A percentile compares a stretch with the other conserved stretches of the same genome.
These are phyloP conservation scores for Endothia cerciana DNA, from an alignment of 2,329 filamentous ascomycete species.

Conservation along the genomic window DNA sequence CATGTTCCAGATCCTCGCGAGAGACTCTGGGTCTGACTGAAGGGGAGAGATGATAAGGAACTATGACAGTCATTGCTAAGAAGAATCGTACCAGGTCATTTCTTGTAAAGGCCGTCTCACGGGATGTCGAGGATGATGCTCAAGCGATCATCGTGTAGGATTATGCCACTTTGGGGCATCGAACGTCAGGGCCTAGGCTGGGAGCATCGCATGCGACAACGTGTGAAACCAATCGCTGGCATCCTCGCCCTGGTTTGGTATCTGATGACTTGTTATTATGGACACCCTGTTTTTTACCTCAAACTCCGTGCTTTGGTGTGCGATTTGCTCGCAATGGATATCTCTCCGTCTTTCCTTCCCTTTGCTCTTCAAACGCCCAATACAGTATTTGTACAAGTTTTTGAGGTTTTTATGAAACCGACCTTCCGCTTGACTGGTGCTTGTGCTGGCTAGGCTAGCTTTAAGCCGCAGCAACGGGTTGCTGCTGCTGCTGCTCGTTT, in stretches of 20 bases:
- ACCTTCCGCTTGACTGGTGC: not conserved
- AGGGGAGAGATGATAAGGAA: not conserved
- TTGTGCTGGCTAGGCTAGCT: not conserved
- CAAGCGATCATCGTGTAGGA: not conserved
- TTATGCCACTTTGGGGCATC: not conserved
- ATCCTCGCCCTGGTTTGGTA: not conserved
- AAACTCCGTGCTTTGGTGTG: conserved; percentile 25
- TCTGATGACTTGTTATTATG: not conserved
- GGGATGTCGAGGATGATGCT: not conserved
- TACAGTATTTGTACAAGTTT: not conserved
- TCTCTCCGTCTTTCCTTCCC: conserved; percentile 13
- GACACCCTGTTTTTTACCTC: not conserved
- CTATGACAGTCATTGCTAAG: not conserved
- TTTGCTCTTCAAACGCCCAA: not conserved
- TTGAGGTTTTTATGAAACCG: not conserved
- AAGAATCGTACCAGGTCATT: not conserved
- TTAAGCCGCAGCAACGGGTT: conserved; percentile 17
- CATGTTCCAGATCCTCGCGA: no score
- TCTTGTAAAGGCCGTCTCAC: not conserved
- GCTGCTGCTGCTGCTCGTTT: conserved; percentile 23
- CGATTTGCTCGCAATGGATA: conserved; percentile 24
- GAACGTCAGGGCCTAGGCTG: not conserved
- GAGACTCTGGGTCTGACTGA: no score
- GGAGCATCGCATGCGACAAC: not conserved
- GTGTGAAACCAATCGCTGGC: not conserved